Evolutionary conservation across 2,329 filamentous ascomycete species (phyloP), one percentile per base, ranked within the genome.

Genomic region (Aspergillus puulaauensis): DNA sequence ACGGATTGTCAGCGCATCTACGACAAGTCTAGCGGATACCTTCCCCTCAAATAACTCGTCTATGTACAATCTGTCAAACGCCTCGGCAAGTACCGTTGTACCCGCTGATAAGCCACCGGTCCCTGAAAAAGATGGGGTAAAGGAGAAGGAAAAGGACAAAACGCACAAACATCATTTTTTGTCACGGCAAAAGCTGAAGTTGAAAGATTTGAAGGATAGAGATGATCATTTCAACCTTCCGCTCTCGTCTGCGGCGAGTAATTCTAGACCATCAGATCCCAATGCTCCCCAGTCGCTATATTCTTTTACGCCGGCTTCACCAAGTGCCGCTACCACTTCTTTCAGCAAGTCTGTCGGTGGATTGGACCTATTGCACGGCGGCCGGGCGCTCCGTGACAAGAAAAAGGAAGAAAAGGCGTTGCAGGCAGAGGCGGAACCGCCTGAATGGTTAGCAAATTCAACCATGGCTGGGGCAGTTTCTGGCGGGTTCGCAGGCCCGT

Each of bases 321-420:
- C 86, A 4, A 82, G 80, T 8, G 81, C 83, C 35, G 78, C 80
- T n/a, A 77, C 80, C 33, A 81, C 77, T 7, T 75, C 82, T 1
- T 96, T 98, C 71, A 82, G 87, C 39, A 96, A 95, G 75, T 89
- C 88, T 3, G 90, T 95, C 69, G 93, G 90, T 58, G 90, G 89
- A 0, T 79, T 93, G 44, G 90, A 93, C 73, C 77, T 93, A 24
- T 82, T 90, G 52, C 90, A 93, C 75, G 90, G 89, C 43, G 90
- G 88, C 1, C 83, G 89, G 43, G 89, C 87, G 6, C 75, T 93
- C 46, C 84, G 90, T 39, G 91, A 96, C 70, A 96, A 93, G 79
- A 89, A 88, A 72, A 88, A 89, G 64, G 87, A 90, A 61, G 88
- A 90, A 62, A 86, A 87, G 64, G 81, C 56, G 72, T 67, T 64